A percentile compares a stretch with the other conserved stretches of the same genome.
These are phyloP conservation scores for Nicotiana otophora DNA, from an alignment of 257 asterid species.

Conservation along the genomic window DNA sequence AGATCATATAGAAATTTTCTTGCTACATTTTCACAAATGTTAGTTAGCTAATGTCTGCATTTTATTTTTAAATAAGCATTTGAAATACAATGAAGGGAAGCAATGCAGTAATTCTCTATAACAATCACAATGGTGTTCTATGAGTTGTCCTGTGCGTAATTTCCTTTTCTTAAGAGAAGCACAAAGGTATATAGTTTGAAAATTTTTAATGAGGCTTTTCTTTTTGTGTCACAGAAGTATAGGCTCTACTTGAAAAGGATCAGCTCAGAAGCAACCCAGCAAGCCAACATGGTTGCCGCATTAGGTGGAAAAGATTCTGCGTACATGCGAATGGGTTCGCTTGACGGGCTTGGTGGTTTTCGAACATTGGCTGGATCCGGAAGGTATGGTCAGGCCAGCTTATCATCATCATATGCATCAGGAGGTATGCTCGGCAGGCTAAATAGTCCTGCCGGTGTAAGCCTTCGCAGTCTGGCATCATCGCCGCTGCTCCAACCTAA, in stretches of 20 bases:
- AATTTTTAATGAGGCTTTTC: neutral
- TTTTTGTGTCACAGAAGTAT: conserved; percentile 56
- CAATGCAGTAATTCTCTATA: neutral
- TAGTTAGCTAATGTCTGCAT: neutral
- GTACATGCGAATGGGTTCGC: conserved; percentile 57
- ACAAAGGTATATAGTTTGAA: neutral
- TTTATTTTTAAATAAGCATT: neutral
- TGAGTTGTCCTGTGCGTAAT: neutral
- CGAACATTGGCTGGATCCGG: conserved; percentile 54
- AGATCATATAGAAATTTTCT: neutral
- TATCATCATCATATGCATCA: conserved; percentile 50
- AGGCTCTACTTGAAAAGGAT: conserved; percentile 81
- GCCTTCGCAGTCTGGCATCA: conserved; percentile 44
- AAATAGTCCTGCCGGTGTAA: conserved; percentile 53
- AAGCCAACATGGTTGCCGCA: conserved; percentile 79
- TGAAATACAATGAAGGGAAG: neutral
- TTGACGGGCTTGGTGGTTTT: conserved; percentile 63
- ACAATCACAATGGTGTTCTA: neutral
- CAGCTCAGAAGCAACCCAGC: conserved; percentile 58
- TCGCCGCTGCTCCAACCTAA: conserved; percentile 45
- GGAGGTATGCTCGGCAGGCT: conserved; percentile 71
- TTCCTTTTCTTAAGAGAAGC: neutral
- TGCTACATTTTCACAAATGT: neutral
- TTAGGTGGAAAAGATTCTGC: conserved; percentile 66
- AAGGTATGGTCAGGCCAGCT: conserved; percentile 42